A percentile compares a stretch with the other conserved stretches of the same genome.
These are phyloP conservation scores for Penicillium egyptiacum DNA, from an alignment of 495 filamentous ascomycete genomes.

Conservation along the genomic window DNA sequence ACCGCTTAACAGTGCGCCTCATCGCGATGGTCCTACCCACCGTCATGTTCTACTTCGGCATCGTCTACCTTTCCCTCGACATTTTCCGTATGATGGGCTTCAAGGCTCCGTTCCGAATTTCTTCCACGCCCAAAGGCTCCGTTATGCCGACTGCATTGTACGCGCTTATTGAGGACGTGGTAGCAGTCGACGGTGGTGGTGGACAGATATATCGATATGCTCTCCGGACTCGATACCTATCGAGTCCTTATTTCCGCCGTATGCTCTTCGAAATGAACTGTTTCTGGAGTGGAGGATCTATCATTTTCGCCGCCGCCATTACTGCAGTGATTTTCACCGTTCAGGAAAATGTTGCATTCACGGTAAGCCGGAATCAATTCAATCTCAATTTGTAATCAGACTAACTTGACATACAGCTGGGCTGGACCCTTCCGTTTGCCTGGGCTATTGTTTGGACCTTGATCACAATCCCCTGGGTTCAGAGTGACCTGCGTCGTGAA, in stretches of 20 bases:
- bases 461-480: constrained; percentile 69
- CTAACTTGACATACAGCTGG: constrained; percentile 33
- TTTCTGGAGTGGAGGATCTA: constrained; percentile 69
- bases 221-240: constrained; percentile 65
- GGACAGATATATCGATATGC: constrained; percentile 66
- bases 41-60: constrained; percentile 60
- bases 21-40: constrained; percentile 61
- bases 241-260: constrained; percentile 65
- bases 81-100: constrained; percentile 42
- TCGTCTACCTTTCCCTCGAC: constrained; percentile 53
- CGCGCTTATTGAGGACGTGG: constrained; percentile 76
- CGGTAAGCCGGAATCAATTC: constrained; percentile 47
- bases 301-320: constrained; percentile 56
- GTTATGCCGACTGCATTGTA: constrained; percentile 69
- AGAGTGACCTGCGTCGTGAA: constrained; percentile 60
- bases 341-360: constrained; percentile 65
- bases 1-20: constrained; percentile 49
- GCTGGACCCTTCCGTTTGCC: constrained; percentile 69
- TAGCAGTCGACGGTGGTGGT: constrained; percentile 74
- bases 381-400: background rate
- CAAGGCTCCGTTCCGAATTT: constrained; percentile 67
- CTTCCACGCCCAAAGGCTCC: constrained; percentile 67
- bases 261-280: constrained; percentile 72
- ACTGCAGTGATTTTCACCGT: constrained; percentile 64
- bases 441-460: constrained; percentile 67